A percentile compares a stretch with the other conserved stretches of the same genome.
Evolutionary conservation across 352 stramenopile species (phyloP).

Genomic region (Phytophthora boehmeriae): DNA sequence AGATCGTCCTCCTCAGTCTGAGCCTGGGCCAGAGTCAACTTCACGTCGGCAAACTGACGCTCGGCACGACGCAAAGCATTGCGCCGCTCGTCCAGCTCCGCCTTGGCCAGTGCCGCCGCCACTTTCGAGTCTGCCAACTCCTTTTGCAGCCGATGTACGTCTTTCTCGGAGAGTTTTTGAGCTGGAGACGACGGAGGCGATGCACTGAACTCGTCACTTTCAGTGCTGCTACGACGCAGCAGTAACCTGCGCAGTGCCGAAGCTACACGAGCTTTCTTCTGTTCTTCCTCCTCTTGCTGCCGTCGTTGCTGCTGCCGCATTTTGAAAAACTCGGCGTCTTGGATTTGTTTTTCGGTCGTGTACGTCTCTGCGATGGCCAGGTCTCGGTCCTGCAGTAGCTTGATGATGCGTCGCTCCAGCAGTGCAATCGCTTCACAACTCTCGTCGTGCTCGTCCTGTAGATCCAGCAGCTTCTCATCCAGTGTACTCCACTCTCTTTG

Average conservation of each 20-base stretch:
- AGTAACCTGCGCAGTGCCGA: slow-evolving; percentile 25
- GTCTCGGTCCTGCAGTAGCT: slow-evolving; percentile 75
- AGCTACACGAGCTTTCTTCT: slow-evolving; percentile 20
- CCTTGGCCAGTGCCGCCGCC: slow-evolving; percentile 56
- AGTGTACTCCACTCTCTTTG: slow-evolving; percentile 49
- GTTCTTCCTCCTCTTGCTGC: slow-evolving; percentile 23
- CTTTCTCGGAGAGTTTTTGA: slow-evolving; percentile 47
- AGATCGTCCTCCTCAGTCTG: slow-evolving; percentile 71
- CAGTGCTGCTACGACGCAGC: slow-evolving; percentile 15
- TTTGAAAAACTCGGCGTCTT: slow-evolving; percentile 65
- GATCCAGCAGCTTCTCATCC: slow-evolving; percentile 41
- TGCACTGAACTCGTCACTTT: slow-evolving; percentile 17
- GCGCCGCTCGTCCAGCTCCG: slow-evolving; percentile 63
- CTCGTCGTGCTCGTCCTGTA: slow-evolving; percentile 50
- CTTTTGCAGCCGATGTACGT: slow-evolving; percentile 65
- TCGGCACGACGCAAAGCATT: slow-evolving; percentile 64
- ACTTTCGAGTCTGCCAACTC: slow-evolving; percentile 75
- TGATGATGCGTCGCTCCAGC: slow-evolving; percentile 73
- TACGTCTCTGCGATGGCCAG: slow-evolving; percentile 75
- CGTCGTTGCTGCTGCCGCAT: slow-evolving; percentile 21
- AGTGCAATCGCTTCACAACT: slow-evolving; percentile 60
- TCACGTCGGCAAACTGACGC: slow-evolving; percentile 60
- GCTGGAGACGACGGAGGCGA: slow-evolving; percentile 14
- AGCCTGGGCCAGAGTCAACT: slow-evolving; percentile 69
- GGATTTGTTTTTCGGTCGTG: slow-evolving; percentile 70